Conservation (phyloP, 768 basidiomycete genomes). For the Rhodotorula babjevae region DNA sequence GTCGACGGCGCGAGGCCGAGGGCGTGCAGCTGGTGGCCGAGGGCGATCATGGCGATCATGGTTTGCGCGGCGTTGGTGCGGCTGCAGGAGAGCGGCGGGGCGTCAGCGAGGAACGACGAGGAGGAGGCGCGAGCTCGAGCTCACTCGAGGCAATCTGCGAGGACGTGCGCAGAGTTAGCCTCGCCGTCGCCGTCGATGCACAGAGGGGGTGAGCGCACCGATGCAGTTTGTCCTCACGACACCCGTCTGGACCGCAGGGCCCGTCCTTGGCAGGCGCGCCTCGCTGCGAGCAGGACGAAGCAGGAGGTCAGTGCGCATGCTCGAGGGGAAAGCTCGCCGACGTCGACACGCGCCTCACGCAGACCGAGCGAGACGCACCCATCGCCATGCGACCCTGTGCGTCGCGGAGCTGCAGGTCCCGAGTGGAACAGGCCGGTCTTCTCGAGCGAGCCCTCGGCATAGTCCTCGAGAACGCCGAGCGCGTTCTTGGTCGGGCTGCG, state of each 20-base stretch:
- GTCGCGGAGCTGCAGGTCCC: conserved; percentile 70
- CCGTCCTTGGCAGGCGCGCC: background rate
- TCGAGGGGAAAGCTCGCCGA: too few relatives aligned
- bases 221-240: conserved; percentile 93
- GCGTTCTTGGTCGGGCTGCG: conserved; percentile 55
- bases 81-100: background rate
- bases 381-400: background rate
- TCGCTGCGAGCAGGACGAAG: background rate
- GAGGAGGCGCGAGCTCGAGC: background rate
- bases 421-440: conserved; percentile 94
- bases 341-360: too few relatives aligned
- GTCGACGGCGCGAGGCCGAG: conserved; percentile 82
- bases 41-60: conserved; percentile 86
- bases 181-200: fast-evolving
- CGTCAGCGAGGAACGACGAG: too few relatives aligned
- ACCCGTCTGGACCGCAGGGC: conserved; percentile 75
- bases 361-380: too few relatives aligned
- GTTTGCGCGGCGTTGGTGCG: conserved; percentile 96
- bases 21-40: conserved; percentile 92
- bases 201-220: conserved; percentile 6
- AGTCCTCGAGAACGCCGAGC: conserved; percentile 87
- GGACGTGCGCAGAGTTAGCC: background rate
- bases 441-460: conserved; percentile 87
- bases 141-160: conserved; percentile 62
- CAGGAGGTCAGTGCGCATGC: too few relatives aligned